These are phyloP conservation scores for Globisporangium viniferum DNA, from an alignment of 352 stramenopile species.

Conservation along the genomic window DNA sequence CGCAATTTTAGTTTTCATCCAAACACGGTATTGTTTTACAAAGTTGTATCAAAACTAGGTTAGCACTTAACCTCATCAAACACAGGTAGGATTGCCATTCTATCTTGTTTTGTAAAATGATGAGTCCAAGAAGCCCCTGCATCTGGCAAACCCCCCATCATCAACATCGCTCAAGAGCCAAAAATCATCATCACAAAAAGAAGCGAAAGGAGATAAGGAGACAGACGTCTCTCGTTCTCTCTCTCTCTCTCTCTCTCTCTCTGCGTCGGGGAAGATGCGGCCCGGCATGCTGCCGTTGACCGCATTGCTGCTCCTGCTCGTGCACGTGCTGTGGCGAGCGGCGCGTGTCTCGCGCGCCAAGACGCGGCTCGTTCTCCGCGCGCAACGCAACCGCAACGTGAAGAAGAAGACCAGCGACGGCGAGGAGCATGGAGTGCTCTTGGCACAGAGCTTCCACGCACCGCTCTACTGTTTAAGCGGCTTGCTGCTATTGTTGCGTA, in stretches of 20 bases:
- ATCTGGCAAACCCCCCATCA: too few species aligned
- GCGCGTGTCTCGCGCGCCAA: neutral
- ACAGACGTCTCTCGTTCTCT: too few species aligned
- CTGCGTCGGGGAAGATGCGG: neutral
- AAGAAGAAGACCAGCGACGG: neutral
- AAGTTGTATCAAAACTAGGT: too few species aligned
- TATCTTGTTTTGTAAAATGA: too few species aligned
- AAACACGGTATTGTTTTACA: too few species aligned
- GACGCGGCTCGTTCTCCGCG: neutral
- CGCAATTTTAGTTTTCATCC: too few species aligned
- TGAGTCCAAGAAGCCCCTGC: too few species aligned
- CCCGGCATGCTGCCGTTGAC: neutral
- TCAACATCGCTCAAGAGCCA: too few species aligned
- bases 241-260: neutral
- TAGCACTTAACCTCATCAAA: too few species aligned
- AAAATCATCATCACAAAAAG: too few species aligned
- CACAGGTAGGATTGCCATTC: too few species aligned
- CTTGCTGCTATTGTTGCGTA: constrained; percentile 24
- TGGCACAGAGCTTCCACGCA: constrained; percentile 27
- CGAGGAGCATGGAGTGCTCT: constrained; percentile 7
- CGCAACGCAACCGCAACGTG: neutral
- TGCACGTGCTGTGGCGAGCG: neutral
- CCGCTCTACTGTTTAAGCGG: constrained; percentile 24
- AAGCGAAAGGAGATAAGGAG: too few species aligned
- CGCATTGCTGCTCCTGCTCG: constrained; percentile 3